Conservation (phyloP, 441 rosid genomes). For the Viola pubescens region DNA sequence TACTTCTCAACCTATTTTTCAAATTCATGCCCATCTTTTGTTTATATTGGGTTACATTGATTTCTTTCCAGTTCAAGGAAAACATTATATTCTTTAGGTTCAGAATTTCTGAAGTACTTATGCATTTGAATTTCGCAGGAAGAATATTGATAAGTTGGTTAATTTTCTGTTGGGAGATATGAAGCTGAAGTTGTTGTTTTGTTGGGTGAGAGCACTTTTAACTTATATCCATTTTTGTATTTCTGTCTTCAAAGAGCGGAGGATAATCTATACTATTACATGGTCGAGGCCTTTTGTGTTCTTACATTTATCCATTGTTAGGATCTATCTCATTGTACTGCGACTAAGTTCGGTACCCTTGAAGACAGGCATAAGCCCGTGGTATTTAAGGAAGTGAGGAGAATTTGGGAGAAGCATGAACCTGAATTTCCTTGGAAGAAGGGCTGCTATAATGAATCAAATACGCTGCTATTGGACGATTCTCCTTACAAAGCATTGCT, state of each 20-base stretch:
- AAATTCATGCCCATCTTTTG: background rate
- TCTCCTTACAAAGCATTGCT: slow-evolving; percentile 91
- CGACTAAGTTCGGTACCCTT: slow-evolving; percentile 39
- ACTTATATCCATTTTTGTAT: background rate
- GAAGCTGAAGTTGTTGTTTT: slow-evolving; percentile 63
- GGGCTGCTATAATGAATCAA: slow-evolving; percentile 57
- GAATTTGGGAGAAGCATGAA: slow-evolving; percentile 61
- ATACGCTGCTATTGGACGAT: slow-evolving; percentile 76
- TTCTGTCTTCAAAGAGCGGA: background rate
- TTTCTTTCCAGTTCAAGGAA: no score
- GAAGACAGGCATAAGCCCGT: slow-evolving; percentile 58
- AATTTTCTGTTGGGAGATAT: slow-evolving; percentile 60
- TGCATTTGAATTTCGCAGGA: slow-evolving; percentile 32
- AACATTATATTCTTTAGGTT: background rate
- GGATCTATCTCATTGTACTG: slow-evolving; percentile 68
- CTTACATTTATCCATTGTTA: slow-evolving; percentile 10
- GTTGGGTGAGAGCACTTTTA: slow-evolving; percentile 52
- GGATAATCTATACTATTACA: background rate
- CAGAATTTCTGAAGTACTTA: background rate
- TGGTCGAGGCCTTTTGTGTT: background rate
- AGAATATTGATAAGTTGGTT: slow-evolving; percentile 45
- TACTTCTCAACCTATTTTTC: slow-evolving; percentile 17
- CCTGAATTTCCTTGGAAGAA: slow-evolving; percentile 58
- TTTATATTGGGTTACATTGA: no score
- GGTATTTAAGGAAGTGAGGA: slow-evolving; percentile 72